Base-by-base conservation (phyloP, 495 filamentous ascomycete species). In the Polyplosphaeria fusca region DNA sequence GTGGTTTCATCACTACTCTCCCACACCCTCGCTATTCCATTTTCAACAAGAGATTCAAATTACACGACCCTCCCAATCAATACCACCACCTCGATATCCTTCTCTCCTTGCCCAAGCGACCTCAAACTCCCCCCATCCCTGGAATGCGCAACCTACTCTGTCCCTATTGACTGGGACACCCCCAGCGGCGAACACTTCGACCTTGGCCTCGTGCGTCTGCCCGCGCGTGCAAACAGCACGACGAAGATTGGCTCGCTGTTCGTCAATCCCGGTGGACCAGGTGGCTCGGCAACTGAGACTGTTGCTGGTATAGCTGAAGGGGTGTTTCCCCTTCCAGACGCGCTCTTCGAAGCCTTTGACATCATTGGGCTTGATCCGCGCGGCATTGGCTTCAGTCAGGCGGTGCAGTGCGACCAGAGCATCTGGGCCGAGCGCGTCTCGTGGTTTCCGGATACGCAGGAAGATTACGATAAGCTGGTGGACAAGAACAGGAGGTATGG, bases 391-490 rank as follows among this genome's bases (percentile, higher is more conserved):
- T 5, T 2, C 11, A 58, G 55, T 23, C 1, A 4, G 13, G 16
- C n/a, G 19, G 26, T 20, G 5, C 7, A 43, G 28, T 58, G 55
- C 47, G 47, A 58, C 20, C 20, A 3, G 9, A 5, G 5, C 35
- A 58, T 58, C 47, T 58, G 37, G 35, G 45, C 42, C 47, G 47
- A 58, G 37, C 55, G 55, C 2, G 55, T 58, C 26, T 18, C 2
- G 2, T 22, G 2, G 3, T 51, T 58, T 18, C 47, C 47, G 7
- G 52, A 35, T 2, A 52, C 47, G 7, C 19, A 40, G 23, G 19
- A 50, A 44, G 55, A 58, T 2, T 58, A 40, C 25, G 35, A 58
- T 7, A 2, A 3, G 9, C 20, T 58, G 1, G 55, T 58, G 4
- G 55, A 7, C 7, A 5, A 52, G 2, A 58, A 58, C 47, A 47